Conservation (phyloP, 129 eudicot species). For the Smallanthus sonchifolius region DNA sequence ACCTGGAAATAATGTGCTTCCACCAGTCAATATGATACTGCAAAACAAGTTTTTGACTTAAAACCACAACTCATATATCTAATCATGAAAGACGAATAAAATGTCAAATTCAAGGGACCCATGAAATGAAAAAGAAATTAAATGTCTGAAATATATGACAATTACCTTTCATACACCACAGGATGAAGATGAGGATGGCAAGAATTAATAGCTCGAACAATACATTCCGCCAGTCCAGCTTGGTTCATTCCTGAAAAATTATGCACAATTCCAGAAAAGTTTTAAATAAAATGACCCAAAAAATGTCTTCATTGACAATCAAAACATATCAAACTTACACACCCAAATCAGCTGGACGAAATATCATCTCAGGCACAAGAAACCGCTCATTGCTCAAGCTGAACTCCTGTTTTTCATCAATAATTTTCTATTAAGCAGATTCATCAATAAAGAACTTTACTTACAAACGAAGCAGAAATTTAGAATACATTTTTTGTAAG, state of each 20-base stretch:
- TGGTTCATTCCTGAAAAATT: slow-evolving; percentile 74
- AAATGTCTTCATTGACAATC: slow-evolving; percentile 7
- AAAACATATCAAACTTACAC: slow-evolving; percentile 1
- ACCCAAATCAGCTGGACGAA: slow-evolving; percentile 98
- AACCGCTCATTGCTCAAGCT: slow-evolving; percentile 94
- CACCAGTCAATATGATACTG: slow-evolving; percentile 96
- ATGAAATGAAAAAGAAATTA: background rate
- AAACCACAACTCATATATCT: slow-evolving; percentile 3
- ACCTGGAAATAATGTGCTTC: slow-evolving; percentile 75
- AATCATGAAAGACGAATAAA: background rate
- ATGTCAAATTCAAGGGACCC: background rate
- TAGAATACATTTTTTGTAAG: slow-evolving; percentile 60
- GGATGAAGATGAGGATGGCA: slow-evolving; percentile 94
- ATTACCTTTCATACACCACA: slow-evolving; percentile 87
- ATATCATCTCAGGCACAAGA: slow-evolving; percentile 98
- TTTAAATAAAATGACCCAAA: background rate
- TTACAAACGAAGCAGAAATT: background rate
- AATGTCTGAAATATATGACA: background rate
- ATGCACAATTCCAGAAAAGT: slow-evolving; percentile 11
- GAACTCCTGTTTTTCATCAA: slow-evolving; percentile 58
- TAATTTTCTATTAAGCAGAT: background rate
- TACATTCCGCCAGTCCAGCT: slow-evolving; percentile 98
- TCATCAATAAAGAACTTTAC: background rate
- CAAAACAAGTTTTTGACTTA: slow-evolving; percentile 12
- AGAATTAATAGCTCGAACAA: slow-evolving; percentile 81